Evolutionary conservation across 2,329 filamentous ascomycete genomes (phyloP).

Genomic region (Apiospora rasikravindrae): DNA sequence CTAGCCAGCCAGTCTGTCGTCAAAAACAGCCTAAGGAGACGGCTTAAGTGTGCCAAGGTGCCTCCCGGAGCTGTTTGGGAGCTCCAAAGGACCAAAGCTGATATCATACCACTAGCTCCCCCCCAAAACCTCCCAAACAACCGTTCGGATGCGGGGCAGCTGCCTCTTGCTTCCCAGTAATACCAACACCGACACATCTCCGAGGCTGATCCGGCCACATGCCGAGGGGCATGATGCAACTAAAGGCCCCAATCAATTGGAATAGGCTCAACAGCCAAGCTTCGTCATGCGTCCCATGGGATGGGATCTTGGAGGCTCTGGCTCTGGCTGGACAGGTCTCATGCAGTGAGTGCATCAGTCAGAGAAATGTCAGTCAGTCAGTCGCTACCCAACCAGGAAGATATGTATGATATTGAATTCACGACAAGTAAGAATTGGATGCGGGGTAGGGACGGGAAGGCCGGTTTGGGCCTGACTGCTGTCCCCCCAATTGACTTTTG

Average conservation of each 20-base stretch:
- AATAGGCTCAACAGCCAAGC: constrained; percentile 15
- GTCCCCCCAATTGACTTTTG: not conserved
- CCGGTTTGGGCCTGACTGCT: no score
- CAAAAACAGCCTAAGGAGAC: not conserved
- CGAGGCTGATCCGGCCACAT: constrained; percentile 29
- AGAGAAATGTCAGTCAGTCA: not conserved
- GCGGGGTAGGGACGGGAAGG: not conserved
- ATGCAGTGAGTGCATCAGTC: not conserved
- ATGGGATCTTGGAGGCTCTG: not conserved
- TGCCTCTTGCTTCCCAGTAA: not conserved
- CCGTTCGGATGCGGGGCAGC: constrained; percentile 9
- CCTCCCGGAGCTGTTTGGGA: not conserved
- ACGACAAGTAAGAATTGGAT: not conserved
- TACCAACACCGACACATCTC: constrained; percentile 31
- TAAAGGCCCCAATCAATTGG: not conserved
- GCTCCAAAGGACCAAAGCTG: not conserved
- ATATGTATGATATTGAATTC: not conserved
- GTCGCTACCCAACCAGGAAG: not conserved
- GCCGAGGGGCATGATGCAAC: constrained; percentile 23
- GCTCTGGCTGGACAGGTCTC: not conserved
- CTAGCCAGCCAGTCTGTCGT: not conserved
- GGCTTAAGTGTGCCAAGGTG: not conserved
- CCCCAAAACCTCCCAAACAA: not conserved
- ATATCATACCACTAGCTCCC: not conserved
- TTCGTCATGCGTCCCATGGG: not conserved